phyloP scores from a whole-genome alignment of 306 rosid species.

The Sechiopsis laciniata region DNA sequence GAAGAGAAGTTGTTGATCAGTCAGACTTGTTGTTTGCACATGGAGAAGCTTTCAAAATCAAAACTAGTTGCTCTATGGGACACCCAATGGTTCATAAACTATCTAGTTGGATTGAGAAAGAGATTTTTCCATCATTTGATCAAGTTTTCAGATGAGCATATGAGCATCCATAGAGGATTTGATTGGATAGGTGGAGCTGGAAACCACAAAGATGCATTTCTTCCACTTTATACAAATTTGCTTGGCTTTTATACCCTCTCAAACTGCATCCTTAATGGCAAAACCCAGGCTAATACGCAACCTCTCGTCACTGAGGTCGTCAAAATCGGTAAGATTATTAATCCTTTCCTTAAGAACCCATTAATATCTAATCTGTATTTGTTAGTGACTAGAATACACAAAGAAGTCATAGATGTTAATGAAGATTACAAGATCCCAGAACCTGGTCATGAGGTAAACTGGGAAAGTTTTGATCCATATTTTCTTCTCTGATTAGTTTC shows the following conservation, averaged over 20 bases:
- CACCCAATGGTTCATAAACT: constrained; percentile 37
- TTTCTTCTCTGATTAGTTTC: constrained; percentile 62
- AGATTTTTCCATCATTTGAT: constrained; percentile 54
- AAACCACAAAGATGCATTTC: constrained; percentile 92
- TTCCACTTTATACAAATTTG: constrained; percentile 67
- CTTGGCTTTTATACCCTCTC: constrained; percentile 74
- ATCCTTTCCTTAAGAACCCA: constrained; percentile 67
- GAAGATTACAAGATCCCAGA: constrained; percentile 31
- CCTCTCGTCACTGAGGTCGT: constrained; percentile 36
- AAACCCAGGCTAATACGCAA: constrained; percentile 23
- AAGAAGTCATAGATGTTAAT: constrained; percentile 35
- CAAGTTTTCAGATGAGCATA: constrained; percentile 45
- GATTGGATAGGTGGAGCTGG: constrained; percentile 93
- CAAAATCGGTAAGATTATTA: constrained; percentile 51
- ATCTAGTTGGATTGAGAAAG: constrained; percentile 46
- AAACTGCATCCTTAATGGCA: constrained; percentile 46
- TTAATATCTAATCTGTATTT: constrained; percentile 54
- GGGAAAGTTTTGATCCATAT: constrained; percentile 72
- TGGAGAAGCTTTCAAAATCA: constrained; percentile 61
- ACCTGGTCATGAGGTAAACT: constrained; percentile 35
- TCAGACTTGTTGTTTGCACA: constrained; percentile 74
- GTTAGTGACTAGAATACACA: constrained; percentile 49
- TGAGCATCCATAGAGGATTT: constrained; percentile 37
- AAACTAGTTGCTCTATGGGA: constrained; percentile 26
- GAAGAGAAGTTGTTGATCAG: constrained; percentile 85